These are phyloP conservation scores for Rhynchosporium graminicola DNA, from an alignment of 2,329 filamentous ascomycete species.

Conservation along the genomic window DNA sequence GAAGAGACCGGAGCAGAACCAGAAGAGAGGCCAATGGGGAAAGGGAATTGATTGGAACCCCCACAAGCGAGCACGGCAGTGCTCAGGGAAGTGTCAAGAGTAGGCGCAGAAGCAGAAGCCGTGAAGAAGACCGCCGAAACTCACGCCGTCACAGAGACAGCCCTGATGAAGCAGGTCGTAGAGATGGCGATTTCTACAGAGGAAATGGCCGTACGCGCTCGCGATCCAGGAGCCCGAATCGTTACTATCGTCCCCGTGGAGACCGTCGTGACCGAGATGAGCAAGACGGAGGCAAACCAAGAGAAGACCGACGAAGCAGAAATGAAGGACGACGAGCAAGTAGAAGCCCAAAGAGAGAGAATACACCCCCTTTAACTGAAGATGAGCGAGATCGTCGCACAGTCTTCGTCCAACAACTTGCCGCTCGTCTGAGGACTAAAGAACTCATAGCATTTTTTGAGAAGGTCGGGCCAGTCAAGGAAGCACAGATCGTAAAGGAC, in stretches of 20 bases:
- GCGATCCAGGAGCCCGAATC: constrained; percentile 70
- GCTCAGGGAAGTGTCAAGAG: constrained; percentile 71
- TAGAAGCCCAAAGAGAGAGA: constrained; percentile 48
- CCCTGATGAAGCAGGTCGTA: constrained; percentile 47
- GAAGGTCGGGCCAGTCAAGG: constrained; percentile 89
- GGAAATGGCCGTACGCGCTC: constrained; percentile 64
- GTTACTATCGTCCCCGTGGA: constrained; percentile 53
- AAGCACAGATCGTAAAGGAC: constrained; percentile 98
- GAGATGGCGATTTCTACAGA: constrained; percentile 70
- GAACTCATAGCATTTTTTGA: constrained; percentile 95
- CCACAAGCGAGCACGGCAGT: constrained; percentile 73
- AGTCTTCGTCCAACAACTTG: constrained; percentile 97
- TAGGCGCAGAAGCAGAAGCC: constrained; percentile 77
- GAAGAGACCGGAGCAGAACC: constrained; percentile 58
- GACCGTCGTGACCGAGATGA: constrained; percentile 55
- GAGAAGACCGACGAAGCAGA: constrained; percentile 46
- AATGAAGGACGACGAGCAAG: constrained; percentile 43
- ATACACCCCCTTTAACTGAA: constrained; percentile 77
- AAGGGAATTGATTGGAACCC: constrained; percentile 63
- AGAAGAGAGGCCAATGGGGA: constrained; percentile 48
- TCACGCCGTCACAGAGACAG: constrained; percentile 69
- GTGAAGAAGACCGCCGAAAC: constrained; percentile 73
- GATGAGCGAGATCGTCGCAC: constrained; percentile 96
- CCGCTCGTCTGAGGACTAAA: constrained; percentile 86
- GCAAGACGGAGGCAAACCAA: constrained; percentile 49